Evolutionary conservation across 352 stramenopile species (phyloP).

Genomic region (Blastocystis sp.): DNA sequence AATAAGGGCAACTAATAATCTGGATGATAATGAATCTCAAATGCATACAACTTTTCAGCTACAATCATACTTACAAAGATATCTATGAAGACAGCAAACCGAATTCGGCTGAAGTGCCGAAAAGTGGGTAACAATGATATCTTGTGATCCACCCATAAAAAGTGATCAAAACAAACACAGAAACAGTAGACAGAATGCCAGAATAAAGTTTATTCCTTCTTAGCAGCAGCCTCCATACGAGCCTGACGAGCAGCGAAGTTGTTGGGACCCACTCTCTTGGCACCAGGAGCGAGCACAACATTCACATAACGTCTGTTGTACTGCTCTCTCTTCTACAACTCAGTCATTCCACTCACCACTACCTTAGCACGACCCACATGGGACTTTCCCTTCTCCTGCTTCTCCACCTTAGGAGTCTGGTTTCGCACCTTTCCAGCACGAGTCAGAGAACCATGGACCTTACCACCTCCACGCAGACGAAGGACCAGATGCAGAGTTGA

Average conservation of each 20-base stretch:
- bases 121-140: no score
- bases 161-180: constrained; percentile 14
- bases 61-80: not conserved
- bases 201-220: constrained; percentile 76
- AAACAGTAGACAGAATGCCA: constrained; percentile 30
- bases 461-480: constrained; percentile 69
- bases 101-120: no score
- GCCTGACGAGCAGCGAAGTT: constrained; percentile 77
- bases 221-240: constrained; percentile 67
- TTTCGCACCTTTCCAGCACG: constrained; percentile 99
- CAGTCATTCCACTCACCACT: no score
- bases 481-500: constrained; percentile 67
- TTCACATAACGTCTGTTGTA: constrained; percentile 99
- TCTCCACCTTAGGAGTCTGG: constrained; percentile 98
- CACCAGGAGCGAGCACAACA: constrained; percentile 88
- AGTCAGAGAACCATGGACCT: constrained; percentile 98
- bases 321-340: constrained; percentile 94
- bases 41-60: constrained; percentile 44
- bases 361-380: constrained; percentile 87
- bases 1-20: constrained; percentile 18
- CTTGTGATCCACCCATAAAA: not conserved
- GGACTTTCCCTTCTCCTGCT: constrained; percentile 90
- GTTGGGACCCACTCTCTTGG: constrained; percentile 94
- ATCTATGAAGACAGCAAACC: not conserved
- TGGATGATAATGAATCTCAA: not conserved